Conservation (phyloP, 345 rosid species). For the Rhizophora apiculata region DNA sequence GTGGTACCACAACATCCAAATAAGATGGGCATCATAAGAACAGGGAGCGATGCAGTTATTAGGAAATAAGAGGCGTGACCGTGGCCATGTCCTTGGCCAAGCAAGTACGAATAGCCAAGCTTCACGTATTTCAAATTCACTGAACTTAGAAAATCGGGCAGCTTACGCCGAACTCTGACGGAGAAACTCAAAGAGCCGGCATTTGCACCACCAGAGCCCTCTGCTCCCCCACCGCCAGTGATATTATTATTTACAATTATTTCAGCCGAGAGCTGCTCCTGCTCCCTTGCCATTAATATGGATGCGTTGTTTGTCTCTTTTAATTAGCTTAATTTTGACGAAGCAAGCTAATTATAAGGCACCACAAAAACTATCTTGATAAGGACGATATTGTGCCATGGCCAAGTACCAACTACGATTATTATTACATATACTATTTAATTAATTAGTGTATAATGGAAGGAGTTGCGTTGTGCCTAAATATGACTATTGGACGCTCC, state of each 20-base stretch:
- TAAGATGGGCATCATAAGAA: constrained; percentile 28
- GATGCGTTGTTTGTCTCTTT: too few species aligned
- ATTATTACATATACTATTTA: too few species aligned
- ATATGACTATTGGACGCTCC: too few species aligned
- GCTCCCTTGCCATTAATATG: constrained; percentile 30
- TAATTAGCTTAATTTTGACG: too few species aligned
- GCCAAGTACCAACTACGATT: too few species aligned
- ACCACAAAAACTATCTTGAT: too few species aligned
- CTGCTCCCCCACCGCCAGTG: constrained; percentile 29
- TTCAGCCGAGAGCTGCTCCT: constrained; percentile 38
- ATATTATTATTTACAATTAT: constrained; percentile 21
- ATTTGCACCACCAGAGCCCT: constrained; percentile 30
- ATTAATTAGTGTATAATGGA: too few species aligned
- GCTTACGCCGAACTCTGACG: constrained; percentile 35
- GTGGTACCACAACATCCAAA: neutral
- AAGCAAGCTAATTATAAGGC: too few species aligned
- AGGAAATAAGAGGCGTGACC: constrained; percentile 34
- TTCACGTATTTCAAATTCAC: constrained; percentile 59
- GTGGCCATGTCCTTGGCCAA: constrained; percentile 7
- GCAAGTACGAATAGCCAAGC: constrained; percentile 61
- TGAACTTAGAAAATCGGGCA: constrained; percentile 50
- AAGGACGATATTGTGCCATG: too few species aligned
- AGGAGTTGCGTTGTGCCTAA: too few species aligned
- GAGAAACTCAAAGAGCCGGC: constrained; percentile 47
- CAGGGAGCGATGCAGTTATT: constrained; percentile 19